Evolutionary conservation across 495 filamentous ascomycete genomes (phyloP).

Genomic region (Podospora didyma): DNA sequence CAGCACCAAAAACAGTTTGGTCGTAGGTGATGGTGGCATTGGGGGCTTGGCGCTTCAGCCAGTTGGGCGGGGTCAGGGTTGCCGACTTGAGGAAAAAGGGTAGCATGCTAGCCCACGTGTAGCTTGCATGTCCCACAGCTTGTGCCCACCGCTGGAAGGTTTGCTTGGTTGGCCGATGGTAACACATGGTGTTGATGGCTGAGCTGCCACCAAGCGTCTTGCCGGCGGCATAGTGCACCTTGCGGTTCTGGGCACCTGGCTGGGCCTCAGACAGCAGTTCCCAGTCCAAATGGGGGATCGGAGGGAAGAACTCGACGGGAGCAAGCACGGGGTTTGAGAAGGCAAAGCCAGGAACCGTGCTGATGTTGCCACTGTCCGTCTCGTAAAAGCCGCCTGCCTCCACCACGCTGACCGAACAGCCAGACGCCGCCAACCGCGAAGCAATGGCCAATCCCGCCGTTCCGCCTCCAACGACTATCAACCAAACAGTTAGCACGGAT

Average conservation of each 20-base stretch:
- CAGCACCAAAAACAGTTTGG: slow-evolving; percentile 15
- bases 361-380: slow-evolving; percentile 39
- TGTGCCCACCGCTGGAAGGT: slow-evolving; percentile 47
- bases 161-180: slow-evolving; percentile 29
- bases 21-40: slow-evolving; percentile 26
- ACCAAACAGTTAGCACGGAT: background rate
- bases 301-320: slow-evolving; percentile 7
- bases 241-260: slow-evolving; percentile 15
- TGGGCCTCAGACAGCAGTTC: slow-evolving; percentile 34
- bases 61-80: slow-evolving; percentile 29
- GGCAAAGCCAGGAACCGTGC: slow-evolving; percentile 35
- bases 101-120: slow-evolving; percentile 39
- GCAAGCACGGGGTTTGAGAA: slow-evolving; percentile 12
- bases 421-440: slow-evolving; percentile 41
- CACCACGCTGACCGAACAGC: slow-evolving; percentile 37
- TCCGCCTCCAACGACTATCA: slow-evolving; percentile 50
- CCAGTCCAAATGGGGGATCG: slow-evolving; percentile 45
- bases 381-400: slow-evolving; percentile 59
- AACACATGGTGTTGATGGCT: slow-evolving; percentile 52
- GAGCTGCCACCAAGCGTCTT: slow-evolving; percentile 45
- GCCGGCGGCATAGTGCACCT: slow-evolving; percentile 36
- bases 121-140: slow-evolving; percentile 39
- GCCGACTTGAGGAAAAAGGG: slow-evolving; percentile 41
- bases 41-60: slow-evolving; percentile 13
- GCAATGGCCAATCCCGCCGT: slow-evolving; percentile 50